Percentiles rank a stretch among this genome's conserved stretches.
phyloP scores from a whole-genome alignment of 495 filamentous ascomycete species.

The Eremomyces bilateralis region DNA sequence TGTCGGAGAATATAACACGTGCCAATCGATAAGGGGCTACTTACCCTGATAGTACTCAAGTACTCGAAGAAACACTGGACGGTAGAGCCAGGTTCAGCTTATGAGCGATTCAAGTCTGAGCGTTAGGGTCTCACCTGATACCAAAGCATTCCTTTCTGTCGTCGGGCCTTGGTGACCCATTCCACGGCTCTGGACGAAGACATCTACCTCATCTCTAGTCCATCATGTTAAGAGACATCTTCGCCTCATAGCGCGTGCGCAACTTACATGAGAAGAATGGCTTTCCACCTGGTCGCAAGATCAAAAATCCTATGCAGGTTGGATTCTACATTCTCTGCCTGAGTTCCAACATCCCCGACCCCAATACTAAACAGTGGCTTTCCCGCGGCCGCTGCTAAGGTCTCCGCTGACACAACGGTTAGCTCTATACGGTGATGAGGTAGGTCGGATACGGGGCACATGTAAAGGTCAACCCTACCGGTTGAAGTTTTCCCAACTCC shows the following conservation, averaged over 20 bases:
- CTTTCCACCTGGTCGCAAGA: not conserved
- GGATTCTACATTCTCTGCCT: not conserved
- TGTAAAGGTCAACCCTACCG: too few relatives aligned
- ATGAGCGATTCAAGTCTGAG: not conserved
- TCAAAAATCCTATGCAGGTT: not conserved
- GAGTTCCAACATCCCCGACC: not conserved
- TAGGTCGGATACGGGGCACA: too few relatives aligned
- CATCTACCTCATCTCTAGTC: slow-evolving; percentile 1
- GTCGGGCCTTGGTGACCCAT: not conserved
- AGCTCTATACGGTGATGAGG: too few relatives aligned
- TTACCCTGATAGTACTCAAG: not conserved
- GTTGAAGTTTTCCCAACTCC: not conserved
- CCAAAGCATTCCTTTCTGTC: not conserved
- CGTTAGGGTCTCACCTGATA: not conserved
- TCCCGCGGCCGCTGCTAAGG: not conserved
- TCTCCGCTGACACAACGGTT: not conserved
- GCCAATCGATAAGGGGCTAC: not conserved
- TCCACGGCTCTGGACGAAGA: not conserved
- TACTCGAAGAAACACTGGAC: not conserved
- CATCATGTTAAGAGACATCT: too few relatives aligned
- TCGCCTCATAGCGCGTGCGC: too few relatives aligned
- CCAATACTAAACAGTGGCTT: not conserved
- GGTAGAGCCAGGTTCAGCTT: not conserved
- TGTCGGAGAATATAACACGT: not conserved
- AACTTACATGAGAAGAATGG: slow-evolving; percentile 1